A percentile compares a stretch with the other conserved stretches of the same genome.
These are phyloP conservation scores for Trametes gibbosa DNA, from an alignment of 768 basidiomycete species.

Conservation along the genomic window DNA sequence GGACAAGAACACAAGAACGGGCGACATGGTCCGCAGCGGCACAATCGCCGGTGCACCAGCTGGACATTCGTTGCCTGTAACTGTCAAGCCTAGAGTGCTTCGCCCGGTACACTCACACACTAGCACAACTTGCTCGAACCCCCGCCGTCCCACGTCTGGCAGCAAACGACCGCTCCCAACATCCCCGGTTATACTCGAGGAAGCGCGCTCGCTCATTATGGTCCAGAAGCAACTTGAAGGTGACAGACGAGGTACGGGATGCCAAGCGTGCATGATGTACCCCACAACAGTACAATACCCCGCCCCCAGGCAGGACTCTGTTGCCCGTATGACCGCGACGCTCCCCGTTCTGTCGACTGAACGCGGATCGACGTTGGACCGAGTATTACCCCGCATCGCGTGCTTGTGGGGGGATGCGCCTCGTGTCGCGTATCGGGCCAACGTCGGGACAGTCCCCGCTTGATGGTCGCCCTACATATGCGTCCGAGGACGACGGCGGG, in stretches of 20 bases:
- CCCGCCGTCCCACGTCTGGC: background rate
- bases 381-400: constrained; percentile 17
- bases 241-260: background rate
- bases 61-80: background rate
- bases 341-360: background rate
- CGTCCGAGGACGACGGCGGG: background rate
- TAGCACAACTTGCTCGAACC: background rate
- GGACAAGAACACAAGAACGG: constrained; percentile 7
- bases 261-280: background rate
- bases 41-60: constrained; percentile 2
- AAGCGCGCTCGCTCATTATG: background rate
- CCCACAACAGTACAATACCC: background rate
- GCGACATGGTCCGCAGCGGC: constrained; percentile 8
- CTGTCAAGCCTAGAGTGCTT: background rate
- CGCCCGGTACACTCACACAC: background rate
- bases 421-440: constrained; percentile 12
- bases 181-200: background rate
- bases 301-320: background rate
- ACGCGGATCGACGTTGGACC: constrained; percentile 22
- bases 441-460: constrained; percentile 9
- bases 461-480: constrained; percentile 3
- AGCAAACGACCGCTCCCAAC: background rate
- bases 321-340: constrained; percentile 3
- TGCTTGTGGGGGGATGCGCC: background rate
- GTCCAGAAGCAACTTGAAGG: background rate